Evolutionary conservation across 345 rosid genomes (phyloP).

Genomic region (Eucalyptus virginea): DNA sequence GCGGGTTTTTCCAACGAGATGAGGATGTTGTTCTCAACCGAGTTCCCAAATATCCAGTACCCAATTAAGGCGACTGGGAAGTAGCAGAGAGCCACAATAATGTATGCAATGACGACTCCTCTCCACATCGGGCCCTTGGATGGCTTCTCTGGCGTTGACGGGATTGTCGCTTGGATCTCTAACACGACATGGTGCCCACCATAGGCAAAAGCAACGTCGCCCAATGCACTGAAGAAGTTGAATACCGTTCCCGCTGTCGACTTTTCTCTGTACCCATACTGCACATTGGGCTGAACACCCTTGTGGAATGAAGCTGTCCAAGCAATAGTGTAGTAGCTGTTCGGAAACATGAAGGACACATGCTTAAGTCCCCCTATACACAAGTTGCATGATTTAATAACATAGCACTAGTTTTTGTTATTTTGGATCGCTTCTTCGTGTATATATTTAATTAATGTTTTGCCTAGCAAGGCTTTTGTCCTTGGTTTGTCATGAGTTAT

Average conservation of each 20-base stretch:
- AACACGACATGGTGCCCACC: slow-evolving; percentile 60
- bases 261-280: slow-evolving; percentile 24
- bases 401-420: too few relatives aligned
- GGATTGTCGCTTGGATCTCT: slow-evolving; percentile 74
- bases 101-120: slow-evolving; percentile 55
- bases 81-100: slow-evolving; percentile 58
- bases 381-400: rapidly evolving
- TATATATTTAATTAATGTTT: too few relatives aligned
- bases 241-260: slow-evolving; percentile 26
- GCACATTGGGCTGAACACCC: slow-evolving; percentile 36
- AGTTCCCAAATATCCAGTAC: slow-evolving; percentile 48
- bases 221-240: slow-evolving; percentile 49
- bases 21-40: slow-evolving; percentile 41
- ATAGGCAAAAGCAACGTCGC: slow-evolving; percentile 61
- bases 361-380: background rate
- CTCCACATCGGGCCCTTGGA: slow-evolving; percentile 66
- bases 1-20: slow-evolving; percentile 36
- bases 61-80: slow-evolving; percentile 66
- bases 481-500: background rate
- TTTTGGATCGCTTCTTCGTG: rapidly evolving
- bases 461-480: background rate
- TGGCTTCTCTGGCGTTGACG: slow-evolving; percentile 57
- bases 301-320: slow-evolving; percentile 48
- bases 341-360: background rate
- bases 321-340: slow-evolving; percentile 66